Conservation (phyloP, 805 yeast genomes). For the Candida ficus region DNA sequence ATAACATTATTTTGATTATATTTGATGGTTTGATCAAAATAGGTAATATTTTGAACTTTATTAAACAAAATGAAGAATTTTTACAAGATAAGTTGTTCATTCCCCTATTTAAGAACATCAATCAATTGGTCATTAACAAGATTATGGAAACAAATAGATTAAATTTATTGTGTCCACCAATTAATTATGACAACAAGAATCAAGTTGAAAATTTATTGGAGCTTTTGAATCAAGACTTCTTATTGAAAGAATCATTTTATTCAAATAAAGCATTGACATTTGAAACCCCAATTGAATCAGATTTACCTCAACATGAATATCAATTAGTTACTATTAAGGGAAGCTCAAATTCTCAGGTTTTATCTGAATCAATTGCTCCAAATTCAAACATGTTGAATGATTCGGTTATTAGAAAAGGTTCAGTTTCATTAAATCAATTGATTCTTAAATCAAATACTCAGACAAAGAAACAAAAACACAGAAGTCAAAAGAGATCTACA, state of each 20-base stretch:
- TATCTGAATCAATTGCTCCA: slow-evolving; percentile 5
- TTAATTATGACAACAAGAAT: slow-evolving; percentile 15
- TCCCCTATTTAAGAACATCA: slow-evolving; percentile 23
- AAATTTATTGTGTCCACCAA: slow-evolving; percentile 23
- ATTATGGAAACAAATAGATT: slow-evolving; percentile 15
- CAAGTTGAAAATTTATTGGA: slow-evolving; percentile 19
- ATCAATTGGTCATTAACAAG: slow-evolving; percentile 15
- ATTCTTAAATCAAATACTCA: neutral
- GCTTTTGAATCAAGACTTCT: slow-evolving; percentile 16
- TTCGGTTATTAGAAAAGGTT: neutral
- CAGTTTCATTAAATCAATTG: slow-evolving; percentile 1
- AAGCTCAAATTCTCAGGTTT: slow-evolving; percentile 1
- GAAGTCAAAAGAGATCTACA: slow-evolving; percentile 4
- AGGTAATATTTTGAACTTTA: slow-evolving; percentile 25
- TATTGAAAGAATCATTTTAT: slow-evolving; percentile 8
- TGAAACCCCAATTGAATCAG: neutral
- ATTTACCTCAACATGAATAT: slow-evolving; percentile 2
- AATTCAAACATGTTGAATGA: neutral
- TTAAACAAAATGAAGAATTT: slow-evolving; percentile 12
- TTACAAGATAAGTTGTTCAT: slow-evolving; percentile 15
- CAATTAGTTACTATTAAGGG: slow-evolving; percentile 6
- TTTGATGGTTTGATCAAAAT: slow-evolving; percentile 26
- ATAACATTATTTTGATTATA: slow-evolving; percentile 18
- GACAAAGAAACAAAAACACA: slow-evolving; percentile 16
- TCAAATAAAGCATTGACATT: neutral